These are phyloP conservation scores for Mycena belliarum DNA, from an alignment of 768 basidiomycete genomes.

Conservation along the genomic window DNA sequence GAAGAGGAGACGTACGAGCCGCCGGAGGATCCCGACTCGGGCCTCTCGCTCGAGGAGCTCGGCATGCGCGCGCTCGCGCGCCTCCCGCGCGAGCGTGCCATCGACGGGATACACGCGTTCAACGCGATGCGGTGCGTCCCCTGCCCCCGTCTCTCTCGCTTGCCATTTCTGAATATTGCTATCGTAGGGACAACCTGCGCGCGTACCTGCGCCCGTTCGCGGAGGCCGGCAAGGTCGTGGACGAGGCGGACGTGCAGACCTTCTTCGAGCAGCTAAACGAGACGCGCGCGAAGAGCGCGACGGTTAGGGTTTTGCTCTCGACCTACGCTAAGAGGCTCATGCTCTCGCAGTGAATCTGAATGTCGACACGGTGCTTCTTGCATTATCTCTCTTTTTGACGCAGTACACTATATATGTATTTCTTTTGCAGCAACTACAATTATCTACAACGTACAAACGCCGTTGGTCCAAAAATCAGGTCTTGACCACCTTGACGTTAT, in stretches of 20 bases:
- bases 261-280: conserved; percentile 64
- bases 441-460: too few species aligned
- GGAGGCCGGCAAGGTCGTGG: conserved; percentile 71
- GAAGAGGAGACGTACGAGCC: conserved; percentile 86
- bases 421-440: too few species aligned
- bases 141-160: neutral
- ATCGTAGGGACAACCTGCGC: conserved; percentile 64
- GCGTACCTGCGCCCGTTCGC: conserved; percentile 79
- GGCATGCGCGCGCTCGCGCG: conserved; percentile 76
- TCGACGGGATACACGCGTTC: conserved; percentile 84
- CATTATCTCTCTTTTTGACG: too few species aligned
- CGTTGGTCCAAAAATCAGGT: too few species aligned
- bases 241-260: conserved; percentile 65
- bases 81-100: conserved; percentile 76
- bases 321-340: conserved; percentile 19
- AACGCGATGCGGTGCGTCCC: conserved; percentile 73
- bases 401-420: too few species aligned
- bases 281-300: too few species aligned
- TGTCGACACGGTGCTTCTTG: too few species aligned
- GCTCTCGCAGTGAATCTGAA: neutral
- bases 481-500: too few species aligned
- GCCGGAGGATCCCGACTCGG: conserved; percentile 88
- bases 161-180: neutral
- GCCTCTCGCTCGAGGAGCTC: conserved; percentile 78
- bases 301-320: too few species aligned